phyloP scores from a whole-genome alignment of 2,329 filamentous ascomycete species.

The Alternaria arborescens region DNA sequence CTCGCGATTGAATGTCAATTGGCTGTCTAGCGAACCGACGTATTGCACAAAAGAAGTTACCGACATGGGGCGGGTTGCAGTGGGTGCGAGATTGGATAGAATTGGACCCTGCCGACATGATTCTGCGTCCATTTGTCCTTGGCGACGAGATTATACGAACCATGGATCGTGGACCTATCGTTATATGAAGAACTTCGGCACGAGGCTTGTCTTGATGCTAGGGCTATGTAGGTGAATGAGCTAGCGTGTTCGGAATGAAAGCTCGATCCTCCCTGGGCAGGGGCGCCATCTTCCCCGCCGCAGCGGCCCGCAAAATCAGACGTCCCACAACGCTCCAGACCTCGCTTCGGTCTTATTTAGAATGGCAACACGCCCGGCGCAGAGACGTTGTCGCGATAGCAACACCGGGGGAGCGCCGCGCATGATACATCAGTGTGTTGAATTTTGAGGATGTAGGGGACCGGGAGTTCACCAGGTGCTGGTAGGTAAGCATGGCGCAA shows the following conservation, averaged over 20 bases:
- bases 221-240: neutral
- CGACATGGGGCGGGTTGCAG: neutral
- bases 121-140: neutral
- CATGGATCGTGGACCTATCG: neutral
- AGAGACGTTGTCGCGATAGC: neutral
- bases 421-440: neutral
- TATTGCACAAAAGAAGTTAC: neutral
- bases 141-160: neutral
- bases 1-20: neutral
- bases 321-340: neutral
- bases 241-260: neutral
- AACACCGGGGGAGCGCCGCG: neutral
- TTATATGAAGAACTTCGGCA: neutral
- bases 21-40: neutral
- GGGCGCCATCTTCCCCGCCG: neutral
- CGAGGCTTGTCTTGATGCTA: neutral
- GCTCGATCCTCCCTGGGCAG: neutral
- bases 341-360: neutral
- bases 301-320: neutral
- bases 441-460: neutral
- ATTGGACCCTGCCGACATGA: neutral
- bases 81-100: neutral
- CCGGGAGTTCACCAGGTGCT: neutral
- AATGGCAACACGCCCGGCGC: neutral
- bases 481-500: neutral